Evolutionary conservation across 1,284 basidiomycete genomes (phyloP).

Genomic region (Tetrapyrgos nigripes): DNA sequence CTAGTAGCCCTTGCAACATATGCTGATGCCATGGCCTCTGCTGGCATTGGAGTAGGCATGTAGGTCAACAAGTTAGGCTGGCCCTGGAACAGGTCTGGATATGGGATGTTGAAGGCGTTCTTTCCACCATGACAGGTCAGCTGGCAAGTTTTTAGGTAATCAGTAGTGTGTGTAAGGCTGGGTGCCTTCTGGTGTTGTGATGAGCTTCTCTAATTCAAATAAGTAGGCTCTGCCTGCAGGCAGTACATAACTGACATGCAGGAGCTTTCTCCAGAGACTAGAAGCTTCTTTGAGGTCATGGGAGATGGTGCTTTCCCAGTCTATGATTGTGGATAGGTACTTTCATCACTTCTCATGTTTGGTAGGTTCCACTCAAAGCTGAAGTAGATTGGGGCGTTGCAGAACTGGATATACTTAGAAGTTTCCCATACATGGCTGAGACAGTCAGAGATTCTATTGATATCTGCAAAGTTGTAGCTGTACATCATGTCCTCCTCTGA

Average conservation of each 20-base stretch:
- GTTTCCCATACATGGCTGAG: conserved; percentile 42
- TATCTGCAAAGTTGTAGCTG: too few relatives aligned
- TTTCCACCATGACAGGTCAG: conserved; percentile 48
- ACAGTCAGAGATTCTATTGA: not conserved
- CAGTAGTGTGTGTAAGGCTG: conserved; percentile 32
- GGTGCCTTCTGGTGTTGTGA: conserved; percentile 17
- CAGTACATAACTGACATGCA: conserved; percentile 33
- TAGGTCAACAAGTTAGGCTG: conserved; percentile 28
- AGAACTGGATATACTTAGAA: conserved; percentile 36
- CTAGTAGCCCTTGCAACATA: too few relatives aligned
- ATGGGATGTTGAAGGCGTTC: conserved; percentile 18
- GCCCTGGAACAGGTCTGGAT: conserved; percentile 32
- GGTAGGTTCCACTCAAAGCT: conserved; percentile 31
- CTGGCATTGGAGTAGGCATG: conserved; percentile 50
- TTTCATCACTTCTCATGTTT: conserved; percentile 32
- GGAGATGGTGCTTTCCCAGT: conserved; percentile 18
- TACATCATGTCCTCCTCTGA: too few relatives aligned
- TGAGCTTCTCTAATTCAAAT: conserved; percentile 36
- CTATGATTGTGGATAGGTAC: conserved; percentile 25
- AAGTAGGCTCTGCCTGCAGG: too few relatives aligned
- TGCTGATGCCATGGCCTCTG: too few relatives aligned
- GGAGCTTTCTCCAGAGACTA: conserved; percentile 40
- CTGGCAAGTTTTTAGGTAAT: not conserved
- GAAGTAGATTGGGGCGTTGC: not conserved
- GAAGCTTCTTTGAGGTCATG: conserved; percentile 33